Conservation (phyloP, 1,284 basidiomycete species). For the Tilletia indica region DNA sequence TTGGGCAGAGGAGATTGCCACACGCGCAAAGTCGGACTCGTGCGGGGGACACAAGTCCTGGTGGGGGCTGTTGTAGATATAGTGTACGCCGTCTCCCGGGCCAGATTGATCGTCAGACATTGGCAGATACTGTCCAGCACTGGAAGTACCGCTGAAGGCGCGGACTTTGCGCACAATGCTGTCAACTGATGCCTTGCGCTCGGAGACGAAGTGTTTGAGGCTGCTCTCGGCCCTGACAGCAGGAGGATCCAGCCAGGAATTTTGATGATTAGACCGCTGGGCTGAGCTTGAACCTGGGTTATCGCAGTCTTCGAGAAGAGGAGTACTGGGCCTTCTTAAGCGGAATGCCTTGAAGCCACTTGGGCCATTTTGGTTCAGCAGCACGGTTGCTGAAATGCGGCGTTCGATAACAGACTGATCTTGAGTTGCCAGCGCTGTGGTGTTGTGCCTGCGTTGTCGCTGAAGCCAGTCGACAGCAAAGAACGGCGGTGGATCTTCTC, state of each 20-base stretch:
- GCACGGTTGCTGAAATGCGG: neutral
- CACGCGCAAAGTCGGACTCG: too few species aligned
- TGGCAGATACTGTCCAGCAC: neutral
- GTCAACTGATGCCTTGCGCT: neutral
- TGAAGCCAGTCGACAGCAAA: neutral
- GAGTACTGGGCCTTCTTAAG: neutral
- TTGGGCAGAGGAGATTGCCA: neutral
- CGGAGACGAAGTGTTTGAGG: constrained; percentile 7
- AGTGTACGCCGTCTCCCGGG: neutral
- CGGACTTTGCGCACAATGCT: neutral
- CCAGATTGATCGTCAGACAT: neutral
- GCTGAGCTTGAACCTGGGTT: neutral
- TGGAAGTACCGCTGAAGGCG: neutral
- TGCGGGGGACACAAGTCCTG: neutral
- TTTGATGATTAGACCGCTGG: neutral
- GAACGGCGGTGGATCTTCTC: neutral
- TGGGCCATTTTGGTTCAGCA: neutral
- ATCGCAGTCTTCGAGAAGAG: neutral
- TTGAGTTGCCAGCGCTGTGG: neutral
- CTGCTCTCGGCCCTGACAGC: neutral
- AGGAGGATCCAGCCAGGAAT: neutral
- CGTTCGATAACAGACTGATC: neutral
- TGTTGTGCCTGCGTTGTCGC: neutral
- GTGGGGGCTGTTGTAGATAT: neutral
- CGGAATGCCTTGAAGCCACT: neutral